Conservation (phyloP, 108 stramenopile genomes). For the Aureococcus anophagefferens region DNA sequence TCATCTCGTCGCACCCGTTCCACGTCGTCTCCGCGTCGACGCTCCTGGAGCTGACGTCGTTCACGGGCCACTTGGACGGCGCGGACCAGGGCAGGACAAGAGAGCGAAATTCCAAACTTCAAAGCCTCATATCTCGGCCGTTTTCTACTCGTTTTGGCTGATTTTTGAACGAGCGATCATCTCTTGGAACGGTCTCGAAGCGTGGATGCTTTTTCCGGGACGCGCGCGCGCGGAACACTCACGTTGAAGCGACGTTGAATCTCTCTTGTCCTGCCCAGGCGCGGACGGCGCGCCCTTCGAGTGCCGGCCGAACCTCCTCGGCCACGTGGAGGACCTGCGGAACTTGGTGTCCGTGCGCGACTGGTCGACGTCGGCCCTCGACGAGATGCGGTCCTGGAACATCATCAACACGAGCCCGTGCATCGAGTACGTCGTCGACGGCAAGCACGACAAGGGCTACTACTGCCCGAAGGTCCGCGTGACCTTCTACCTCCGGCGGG, state of each 20-base stretch:
- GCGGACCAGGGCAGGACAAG: too few relatives aligned
- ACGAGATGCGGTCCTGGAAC: neutral
- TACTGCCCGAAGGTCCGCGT: neutral
- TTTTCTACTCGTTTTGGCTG: too few relatives aligned
- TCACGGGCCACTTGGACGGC: neutral
- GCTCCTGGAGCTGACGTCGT: neutral
- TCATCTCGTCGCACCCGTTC: neutral
- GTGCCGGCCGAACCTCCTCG: neutral
- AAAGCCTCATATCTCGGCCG: too few relatives aligned
- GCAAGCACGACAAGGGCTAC: neutral
- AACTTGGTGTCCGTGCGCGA: neutral
- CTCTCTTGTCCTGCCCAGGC: too few relatives aligned
- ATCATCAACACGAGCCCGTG: neutral
- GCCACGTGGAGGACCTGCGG: neutral
- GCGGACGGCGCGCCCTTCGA: neutral
- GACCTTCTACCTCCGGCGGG: neutral
- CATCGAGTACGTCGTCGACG: neutral
- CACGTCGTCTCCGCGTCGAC: neutral
- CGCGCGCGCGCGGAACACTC: too few relatives aligned
- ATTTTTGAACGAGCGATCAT: too few relatives aligned
- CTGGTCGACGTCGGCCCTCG: neutral
- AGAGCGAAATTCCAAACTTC: too few relatives aligned
- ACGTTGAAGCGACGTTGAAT: too few relatives aligned
- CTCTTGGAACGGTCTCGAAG: too few relatives aligned
- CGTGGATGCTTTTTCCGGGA: too few relatives aligned